Percentiles rank a stretch among this genome's conserved stretches.
Evolutionary conservation across 257 asterid genomes (phyloP).

Genomic region (Datura wrightii): DNA sequence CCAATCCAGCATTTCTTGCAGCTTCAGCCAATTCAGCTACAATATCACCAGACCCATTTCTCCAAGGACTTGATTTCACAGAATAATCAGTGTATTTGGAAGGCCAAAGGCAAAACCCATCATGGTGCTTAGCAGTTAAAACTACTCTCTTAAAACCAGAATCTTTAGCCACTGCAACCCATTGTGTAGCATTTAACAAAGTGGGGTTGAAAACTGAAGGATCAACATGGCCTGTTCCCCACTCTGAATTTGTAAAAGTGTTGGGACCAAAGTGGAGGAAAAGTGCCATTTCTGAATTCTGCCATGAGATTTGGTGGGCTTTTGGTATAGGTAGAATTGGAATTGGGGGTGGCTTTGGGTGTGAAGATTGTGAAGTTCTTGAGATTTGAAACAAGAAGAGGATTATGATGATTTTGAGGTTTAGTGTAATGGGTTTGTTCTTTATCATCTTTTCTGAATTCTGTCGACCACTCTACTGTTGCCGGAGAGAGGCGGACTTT

Average conservation of each 20-base stretch:
- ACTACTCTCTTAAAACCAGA: constrained; percentile 71
- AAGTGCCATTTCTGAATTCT: constrained; percentile 84
- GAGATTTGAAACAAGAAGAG: constrained; percentile 27
- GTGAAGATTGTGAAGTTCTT: constrained; percentile 38
- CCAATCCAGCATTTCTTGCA: constrained; percentile 62
- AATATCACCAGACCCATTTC: constrained; percentile 84
- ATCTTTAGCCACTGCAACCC: constrained; percentile 79
- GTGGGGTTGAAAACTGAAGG: constrained; percentile 79
- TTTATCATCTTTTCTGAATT: not conserved
- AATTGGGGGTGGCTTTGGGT: constrained; percentile 74
- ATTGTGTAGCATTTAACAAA: constrained; percentile 75
- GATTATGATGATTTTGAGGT: constrained; percentile 18
- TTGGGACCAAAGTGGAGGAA: constrained; percentile 92
- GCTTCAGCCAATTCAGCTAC: constrained; percentile 74
- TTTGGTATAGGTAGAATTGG: constrained; percentile 86
- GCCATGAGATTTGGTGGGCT: constrained; percentile 86
- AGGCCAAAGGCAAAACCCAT: constrained; percentile 98
- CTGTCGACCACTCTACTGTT: not conserved
- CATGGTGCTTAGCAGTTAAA: constrained; percentile 91
- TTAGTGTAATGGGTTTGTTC: constrained; percentile 34
- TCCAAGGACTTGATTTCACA: constrained; percentile 84
- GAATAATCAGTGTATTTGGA: constrained; percentile 85
- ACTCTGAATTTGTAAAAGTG: constrained; percentile 80
- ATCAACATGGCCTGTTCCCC: constrained; percentile 90
- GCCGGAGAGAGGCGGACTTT: not conserved